A percentile compares a stretch with the other conserved stretches of the same genome.
phyloP scores from a whole-genome alignment of 371 early-diverging fungal genomes.

The Mucor plumbeus region DNA sequence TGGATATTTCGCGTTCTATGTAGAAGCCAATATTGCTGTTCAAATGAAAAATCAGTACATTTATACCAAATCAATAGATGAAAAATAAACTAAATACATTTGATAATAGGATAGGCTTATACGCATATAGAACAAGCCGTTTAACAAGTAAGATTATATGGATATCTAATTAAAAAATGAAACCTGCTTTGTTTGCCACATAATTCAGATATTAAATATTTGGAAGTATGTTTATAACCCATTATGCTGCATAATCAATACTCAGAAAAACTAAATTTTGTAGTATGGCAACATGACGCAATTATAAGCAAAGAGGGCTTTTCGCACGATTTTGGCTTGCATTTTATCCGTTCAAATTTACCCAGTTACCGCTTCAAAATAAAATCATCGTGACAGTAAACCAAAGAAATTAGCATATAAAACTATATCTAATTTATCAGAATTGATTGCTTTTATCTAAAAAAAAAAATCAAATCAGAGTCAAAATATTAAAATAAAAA shows the following conservation, averaged over 20 bases:
- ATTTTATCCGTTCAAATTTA: not conserved
- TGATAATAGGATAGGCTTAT: too few species aligned
- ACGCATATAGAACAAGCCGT: too few species aligned
- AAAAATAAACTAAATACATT: not conserved
- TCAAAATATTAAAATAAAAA: not conserved
- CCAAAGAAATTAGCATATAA: not conserved
- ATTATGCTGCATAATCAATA: too few species aligned
- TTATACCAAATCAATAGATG: not conserved
- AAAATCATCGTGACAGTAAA: not conserved
- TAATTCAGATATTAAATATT: too few species aligned
- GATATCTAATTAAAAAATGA: too few species aligned
- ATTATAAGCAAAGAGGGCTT: not conserved
- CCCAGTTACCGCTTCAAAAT: not conserved
- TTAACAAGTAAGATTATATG: too few species aligned
- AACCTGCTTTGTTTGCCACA: too few species aligned
- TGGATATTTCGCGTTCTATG: not conserved
- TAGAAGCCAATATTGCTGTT: not conserved
- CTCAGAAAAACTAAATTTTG: too few species aligned
- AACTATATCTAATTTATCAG: not conserved
- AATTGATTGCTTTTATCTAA: not conserved
- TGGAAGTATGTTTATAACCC: too few species aligned
- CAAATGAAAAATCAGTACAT: not conserved
- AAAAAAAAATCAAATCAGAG: not conserved
- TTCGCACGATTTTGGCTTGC: conserved; percentile 5
- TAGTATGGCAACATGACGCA: conserved; percentile 4